Evolutionary conservation across 768 basidiomycete genomes (phyloP).

Genomic region (Tricholomella constricta): DNA sequence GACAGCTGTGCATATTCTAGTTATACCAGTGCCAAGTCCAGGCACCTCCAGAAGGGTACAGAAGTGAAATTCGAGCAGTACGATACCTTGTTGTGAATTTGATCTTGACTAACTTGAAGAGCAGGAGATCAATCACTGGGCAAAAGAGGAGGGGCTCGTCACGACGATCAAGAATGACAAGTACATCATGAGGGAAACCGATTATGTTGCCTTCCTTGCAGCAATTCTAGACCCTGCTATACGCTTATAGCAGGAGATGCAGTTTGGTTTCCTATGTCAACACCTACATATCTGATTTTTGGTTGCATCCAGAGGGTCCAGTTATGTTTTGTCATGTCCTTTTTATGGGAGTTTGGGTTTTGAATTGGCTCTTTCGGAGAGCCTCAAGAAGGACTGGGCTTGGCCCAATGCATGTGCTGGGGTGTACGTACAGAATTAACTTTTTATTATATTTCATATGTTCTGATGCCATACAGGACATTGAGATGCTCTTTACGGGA

Average conservation of each 20-base stretch:
- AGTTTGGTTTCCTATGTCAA: neutral
- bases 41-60: neutral
- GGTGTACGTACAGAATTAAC: neutral
- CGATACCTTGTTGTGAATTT: neutral
- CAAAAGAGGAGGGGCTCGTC: neutral
- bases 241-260: neutral
- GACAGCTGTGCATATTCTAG: neutral
- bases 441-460: neutral
- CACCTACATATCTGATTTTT: neutral
- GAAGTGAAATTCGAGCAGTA: neutral
- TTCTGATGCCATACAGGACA: neutral
- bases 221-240: neutral
- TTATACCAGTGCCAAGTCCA: neutral
- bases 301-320: neutral
- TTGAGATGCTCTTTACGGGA: neutral
- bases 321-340: neutral
- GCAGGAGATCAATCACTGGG: neutral
- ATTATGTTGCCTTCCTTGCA: neutral
- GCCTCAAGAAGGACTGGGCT: neutral
- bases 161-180: neutral
- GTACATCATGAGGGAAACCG: neutral
- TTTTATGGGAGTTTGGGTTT: neutral
- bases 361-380: neutral
- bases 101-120: neutral
- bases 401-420: neutral